Conservation (phyloP, 768 basidiomycete species). For the Psilocybe subaeruginosa region DNA sequence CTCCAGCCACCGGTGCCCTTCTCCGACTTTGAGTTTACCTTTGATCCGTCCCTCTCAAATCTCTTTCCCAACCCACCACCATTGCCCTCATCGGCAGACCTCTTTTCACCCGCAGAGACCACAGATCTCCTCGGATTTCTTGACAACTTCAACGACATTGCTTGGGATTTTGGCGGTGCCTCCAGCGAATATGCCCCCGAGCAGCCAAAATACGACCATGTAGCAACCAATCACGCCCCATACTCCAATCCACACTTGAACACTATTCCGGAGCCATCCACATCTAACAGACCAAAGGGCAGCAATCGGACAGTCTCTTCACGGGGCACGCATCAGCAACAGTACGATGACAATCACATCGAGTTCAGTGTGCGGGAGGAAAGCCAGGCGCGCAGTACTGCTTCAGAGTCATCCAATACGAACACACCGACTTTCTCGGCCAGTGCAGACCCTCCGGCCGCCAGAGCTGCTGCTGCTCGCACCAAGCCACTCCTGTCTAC, state of each 20-base stretch:
- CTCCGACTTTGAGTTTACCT: conserved; percentile 73
- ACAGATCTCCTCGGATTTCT: conserved; percentile 81
- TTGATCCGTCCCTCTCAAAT: conserved; percentile 60
- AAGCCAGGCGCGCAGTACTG: conserved; percentile 27
- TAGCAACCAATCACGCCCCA: conserved; percentile 32
- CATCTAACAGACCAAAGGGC: conserved; percentile 34
- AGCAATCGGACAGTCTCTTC: conserved; percentile 25
- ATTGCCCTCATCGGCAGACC: conserved; percentile 71
- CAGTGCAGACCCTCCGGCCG: conserved; percentile 15
- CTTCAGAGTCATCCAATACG: conserved; percentile 31
- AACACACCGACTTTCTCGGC: conserved; percentile 24
- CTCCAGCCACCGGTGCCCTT: conserved; percentile 60
- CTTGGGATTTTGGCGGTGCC: conserved; percentile 54
- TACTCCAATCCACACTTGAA: conserved; percentile 54
- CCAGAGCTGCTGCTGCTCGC: conserved; percentile 25
- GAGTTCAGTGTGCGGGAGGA: conserved; percentile 24
- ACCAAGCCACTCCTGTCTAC: conserved; percentile 75
- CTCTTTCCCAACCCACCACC: conserved; percentile 68
- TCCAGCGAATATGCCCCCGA: conserved; percentile 29
- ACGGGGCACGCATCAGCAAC: conserved; percentile 13
- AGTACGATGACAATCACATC: conserved; percentile 1
- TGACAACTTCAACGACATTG: conserved; percentile 70
- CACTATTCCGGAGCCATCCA: conserved; percentile 44
- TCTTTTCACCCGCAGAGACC: conserved; percentile 79
- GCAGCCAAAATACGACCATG: conserved; percentile 28